Conservation (phyloP, 2,329 filamentous ascomycete genomes). For the Calonectria pseudoreteaudii region DNA sequence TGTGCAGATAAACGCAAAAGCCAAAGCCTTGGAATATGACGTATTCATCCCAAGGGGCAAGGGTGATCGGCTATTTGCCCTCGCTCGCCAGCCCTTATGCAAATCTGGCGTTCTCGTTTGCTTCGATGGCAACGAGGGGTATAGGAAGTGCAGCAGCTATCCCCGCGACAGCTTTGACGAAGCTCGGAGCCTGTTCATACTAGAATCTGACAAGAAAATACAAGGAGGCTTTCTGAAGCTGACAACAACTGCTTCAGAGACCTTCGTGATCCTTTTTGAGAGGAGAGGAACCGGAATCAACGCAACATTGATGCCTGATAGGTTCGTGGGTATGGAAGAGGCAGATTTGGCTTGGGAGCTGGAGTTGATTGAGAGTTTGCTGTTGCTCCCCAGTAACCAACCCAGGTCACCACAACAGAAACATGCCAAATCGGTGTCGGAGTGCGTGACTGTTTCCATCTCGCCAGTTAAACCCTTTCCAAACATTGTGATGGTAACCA, state of each 20-base stretch:
- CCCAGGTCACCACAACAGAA: rapidly evolving
- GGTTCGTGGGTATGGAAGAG: background rate
- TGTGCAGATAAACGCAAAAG: background rate
- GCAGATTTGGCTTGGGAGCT: background rate
- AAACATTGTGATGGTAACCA: no score
- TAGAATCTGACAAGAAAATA: background rate
- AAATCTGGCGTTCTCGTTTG: background rate
- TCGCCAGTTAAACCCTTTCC: background rate
- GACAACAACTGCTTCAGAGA: background rate
- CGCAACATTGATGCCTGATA: background rate
- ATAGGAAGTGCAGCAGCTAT: background rate
- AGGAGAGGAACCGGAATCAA: no score
- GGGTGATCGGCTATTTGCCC: background rate
- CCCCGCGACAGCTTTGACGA: background rate
- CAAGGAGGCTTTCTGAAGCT: background rate
- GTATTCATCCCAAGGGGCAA: background rate
- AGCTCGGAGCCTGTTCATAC: background rate
- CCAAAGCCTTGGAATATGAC: background rate
- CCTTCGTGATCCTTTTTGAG: background rate
- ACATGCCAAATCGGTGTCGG: no score
- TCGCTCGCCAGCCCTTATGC: background rate
- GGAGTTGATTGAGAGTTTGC: background rate
- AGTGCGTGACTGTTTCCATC: background rate
- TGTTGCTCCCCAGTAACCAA: background rate
- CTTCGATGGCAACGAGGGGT: background rate